Evolutionary conservation across 441 rosid genomes (phyloP).

Genomic region (Erodium moschatum): DNA sequence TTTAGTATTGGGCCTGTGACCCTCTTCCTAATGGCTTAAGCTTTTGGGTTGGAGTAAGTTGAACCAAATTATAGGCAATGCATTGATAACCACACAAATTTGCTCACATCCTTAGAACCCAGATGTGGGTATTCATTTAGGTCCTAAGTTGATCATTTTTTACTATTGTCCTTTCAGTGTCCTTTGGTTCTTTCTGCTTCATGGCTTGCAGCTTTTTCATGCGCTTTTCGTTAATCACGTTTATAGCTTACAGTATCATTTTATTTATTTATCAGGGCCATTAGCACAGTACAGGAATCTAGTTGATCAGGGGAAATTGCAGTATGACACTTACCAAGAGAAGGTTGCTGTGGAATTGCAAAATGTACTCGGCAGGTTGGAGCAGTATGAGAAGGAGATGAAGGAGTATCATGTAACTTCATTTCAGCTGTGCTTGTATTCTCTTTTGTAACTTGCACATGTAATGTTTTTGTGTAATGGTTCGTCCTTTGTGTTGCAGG

Average conservation of each 20-base stretch:
- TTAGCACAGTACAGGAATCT: conserved; percentile 42
- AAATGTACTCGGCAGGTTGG: conserved; percentile 56
- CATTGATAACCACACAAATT: not conserved
- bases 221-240: not conserved
- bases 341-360: conserved; percentile 55
- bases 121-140: not conserved
- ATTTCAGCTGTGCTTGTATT: not conserved
- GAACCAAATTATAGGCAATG: not conserved
- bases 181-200: not conserved
- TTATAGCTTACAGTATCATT: not conserved
- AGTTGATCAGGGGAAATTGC: conserved; percentile 63
- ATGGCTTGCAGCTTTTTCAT: not conserved
- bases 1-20: too few relatives aligned
- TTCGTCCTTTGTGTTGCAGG: conserved; percentile 29
- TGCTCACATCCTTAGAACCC: not conserved
- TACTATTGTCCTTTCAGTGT: not conserved
- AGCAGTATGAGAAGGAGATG: conserved; percentile 74
- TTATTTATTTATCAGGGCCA: conserved; percentile 32
- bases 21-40: too few relatives aligned
- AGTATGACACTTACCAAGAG: conserved; percentile 70
- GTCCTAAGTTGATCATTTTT: not conserved
- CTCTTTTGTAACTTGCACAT: not conserved
- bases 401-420: conserved; percentile 59
- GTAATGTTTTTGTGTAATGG: conserved; percentile 13
- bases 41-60: too few relatives aligned